Conservation (phyloP, 306 rosid genomes). For the Malus fusca region DNA sequence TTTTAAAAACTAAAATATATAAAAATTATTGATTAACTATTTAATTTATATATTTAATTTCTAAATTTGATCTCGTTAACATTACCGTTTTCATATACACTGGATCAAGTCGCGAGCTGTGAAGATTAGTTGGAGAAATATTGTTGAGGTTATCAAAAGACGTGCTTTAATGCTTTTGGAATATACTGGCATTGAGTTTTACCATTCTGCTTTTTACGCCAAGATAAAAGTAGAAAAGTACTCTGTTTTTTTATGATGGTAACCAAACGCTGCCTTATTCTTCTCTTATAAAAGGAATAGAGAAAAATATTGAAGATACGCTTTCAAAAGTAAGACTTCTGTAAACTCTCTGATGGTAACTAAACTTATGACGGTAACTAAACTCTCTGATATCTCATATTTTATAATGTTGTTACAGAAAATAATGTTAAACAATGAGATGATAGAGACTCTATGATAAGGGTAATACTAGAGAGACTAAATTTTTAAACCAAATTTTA, state of each 20-base stretch:
- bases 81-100: no score
- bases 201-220: background rate
- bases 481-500: no score
- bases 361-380: no score
- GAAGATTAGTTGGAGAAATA: background rate
- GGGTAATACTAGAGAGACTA: no score
- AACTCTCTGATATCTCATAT: fast-evolving
- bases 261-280: slow-evolving; percentile 4
- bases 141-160: background rate
- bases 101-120: no score
- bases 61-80: fast-evolving
- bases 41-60: no score
- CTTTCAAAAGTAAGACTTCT: fast-evolving
- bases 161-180: background rate
- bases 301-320: background rate
- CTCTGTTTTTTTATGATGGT: background rate
- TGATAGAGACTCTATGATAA: no score
- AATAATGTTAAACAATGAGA: no score
- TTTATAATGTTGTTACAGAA: no score
- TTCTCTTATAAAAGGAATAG: background rate
- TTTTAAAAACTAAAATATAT: no score
- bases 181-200: background rate
- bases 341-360: fast-evolving
- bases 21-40: no score
- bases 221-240: background rate